Percentiles rank a stretch among this genome's conserved stretches.
These are phyloP conservation scores for Trichoderma pleuroti DNA, from an alignment of 2,329 filamentous ascomycete genomes.

Conservation along the genomic window DNA sequence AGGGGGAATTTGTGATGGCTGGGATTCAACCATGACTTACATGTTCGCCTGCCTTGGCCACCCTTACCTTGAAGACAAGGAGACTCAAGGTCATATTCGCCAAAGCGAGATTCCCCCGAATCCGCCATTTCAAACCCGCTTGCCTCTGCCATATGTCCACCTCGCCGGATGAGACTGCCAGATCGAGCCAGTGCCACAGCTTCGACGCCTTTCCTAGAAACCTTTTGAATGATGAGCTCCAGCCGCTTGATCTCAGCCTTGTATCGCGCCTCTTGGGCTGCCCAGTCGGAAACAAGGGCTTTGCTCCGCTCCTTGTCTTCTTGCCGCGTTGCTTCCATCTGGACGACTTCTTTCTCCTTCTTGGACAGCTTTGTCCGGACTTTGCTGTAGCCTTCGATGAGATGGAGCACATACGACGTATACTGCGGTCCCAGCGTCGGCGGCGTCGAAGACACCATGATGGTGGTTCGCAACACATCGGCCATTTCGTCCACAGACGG, in stretches of 20 bases:
- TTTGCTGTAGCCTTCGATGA: slow-evolving; percentile 36
- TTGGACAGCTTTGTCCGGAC: slow-evolving; percentile 31
- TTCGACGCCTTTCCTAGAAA: slow-evolving; percentile 41
- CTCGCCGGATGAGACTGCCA: slow-evolving; percentile 34
- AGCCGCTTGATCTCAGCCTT: slow-evolving; percentile 33
- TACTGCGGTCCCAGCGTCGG: slow-evolving; percentile 39
- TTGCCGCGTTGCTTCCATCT: slow-evolving; percentile 32
- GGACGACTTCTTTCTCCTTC: slow-evolving; percentile 36
- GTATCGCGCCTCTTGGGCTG: slow-evolving; percentile 25
- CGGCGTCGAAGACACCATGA: slow-evolving; percentile 38
- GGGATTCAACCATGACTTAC: background rate
- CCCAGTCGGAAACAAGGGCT: slow-evolving; percentile 24
- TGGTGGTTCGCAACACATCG: slow-evolving; percentile 40
- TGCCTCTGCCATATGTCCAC: background rate
- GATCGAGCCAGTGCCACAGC: slow-evolving; percentile 44
- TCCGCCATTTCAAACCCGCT: background rate
- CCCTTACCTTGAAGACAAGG: background rate
- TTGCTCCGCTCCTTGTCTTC: slow-evolving; percentile 37
- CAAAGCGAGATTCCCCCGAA: background rate
- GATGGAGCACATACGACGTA: slow-evolving; percentile 40
- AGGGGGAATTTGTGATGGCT: background rate
- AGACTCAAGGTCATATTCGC: background rate
- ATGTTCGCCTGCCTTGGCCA: background rate
- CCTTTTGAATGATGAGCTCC: slow-evolving; percentile 33
- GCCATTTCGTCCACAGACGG: slow-evolving; percentile 44